A percentile compares a stretch with the other conserved stretches of the same genome.
Evolutionary conservation across 495 filamentous ascomycete species (phyloP).

Genomic region (Cercophora samala): DNA sequence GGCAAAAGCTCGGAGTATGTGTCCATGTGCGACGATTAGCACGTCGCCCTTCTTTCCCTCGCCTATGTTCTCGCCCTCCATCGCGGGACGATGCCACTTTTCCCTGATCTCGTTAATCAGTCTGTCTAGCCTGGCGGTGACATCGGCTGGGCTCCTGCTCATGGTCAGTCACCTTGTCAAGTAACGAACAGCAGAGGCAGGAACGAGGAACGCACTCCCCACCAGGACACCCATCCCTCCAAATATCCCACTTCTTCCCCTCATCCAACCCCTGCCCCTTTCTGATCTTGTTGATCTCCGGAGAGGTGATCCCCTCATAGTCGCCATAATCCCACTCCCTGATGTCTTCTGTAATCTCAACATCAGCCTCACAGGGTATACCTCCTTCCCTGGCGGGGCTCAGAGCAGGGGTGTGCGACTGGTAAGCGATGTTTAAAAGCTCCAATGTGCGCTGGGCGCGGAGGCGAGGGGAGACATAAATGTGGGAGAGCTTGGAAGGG

Average conservation of each 20-base stretch:
- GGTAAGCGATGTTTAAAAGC: slow-evolving; percentile 62
- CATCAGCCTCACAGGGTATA: slow-evolving; percentile 42
- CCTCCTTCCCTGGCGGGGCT: slow-evolving; percentile 27
- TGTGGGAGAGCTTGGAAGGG: slow-evolving; percentile 72
- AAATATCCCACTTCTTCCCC: slow-evolving; percentile 66
- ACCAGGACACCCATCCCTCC: slow-evolving; percentile 73
- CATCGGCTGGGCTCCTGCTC: slow-evolving; percentile 55
- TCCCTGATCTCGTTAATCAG: slow-evolving; percentile 70
- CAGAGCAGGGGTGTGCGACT: slow-evolving; percentile 41
- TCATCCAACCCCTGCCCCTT: slow-evolving; percentile 56
- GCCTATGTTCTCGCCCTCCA: slow-evolving; percentile 37
- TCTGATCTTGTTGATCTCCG: slow-evolving; percentile 62
- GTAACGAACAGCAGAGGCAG: neutral
- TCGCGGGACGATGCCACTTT: slow-evolving; percentile 53
- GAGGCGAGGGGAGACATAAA: slow-evolving; percentile 84
- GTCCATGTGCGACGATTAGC: slow-evolving; percentile 72
- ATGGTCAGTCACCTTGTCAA: neutral
- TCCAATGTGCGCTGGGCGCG: slow-evolving; percentile 86
- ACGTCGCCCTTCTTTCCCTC: slow-evolving; percentile 48
- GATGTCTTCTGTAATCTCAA: slow-evolving; percentile 72
- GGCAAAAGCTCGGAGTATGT: slow-evolving; percentile 84
- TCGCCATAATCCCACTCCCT: slow-evolving; percentile 92
- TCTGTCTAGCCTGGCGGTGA: slow-evolving; percentile 65
- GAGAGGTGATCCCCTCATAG: slow-evolving; percentile 85
- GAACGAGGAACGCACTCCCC: slow-evolving; percentile 52